Conservation (phyloP, 2,329 filamentous ascomycete species). For the Cryoendolithus antarcticus region DNA sequence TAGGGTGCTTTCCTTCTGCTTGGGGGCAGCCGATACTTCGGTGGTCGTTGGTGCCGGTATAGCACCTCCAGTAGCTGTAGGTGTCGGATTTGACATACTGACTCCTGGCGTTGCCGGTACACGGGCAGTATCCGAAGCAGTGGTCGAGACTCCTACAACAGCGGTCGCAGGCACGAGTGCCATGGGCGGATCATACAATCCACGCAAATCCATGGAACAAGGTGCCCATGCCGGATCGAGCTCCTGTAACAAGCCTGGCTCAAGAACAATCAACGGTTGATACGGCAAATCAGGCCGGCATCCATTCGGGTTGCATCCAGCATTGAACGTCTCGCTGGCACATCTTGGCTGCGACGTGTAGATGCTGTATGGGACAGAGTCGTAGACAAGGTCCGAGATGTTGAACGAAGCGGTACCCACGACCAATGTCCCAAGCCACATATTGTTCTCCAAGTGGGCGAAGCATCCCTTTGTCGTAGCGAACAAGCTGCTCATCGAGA, state of each 20-base stretch:
- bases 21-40: too few relatives aligned
- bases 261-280: not conserved
- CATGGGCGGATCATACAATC: slow-evolving; percentile 1
- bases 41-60: too few relatives aligned
- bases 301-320: not conserved
- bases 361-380: slow-evolving; percentile 1
- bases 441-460: not conserved
- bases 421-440: not conserved
- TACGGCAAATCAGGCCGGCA: not conserved
- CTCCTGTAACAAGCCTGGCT: not conserved
- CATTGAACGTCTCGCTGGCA: not conserved
- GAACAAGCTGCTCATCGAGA: not conserved
- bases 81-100: too few relatives aligned
- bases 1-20: too few relatives aligned
- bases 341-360: slow-evolving; percentile 1
- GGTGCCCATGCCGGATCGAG: slow-evolving; percentile 1
- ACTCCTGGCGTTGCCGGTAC: too few relatives aligned
- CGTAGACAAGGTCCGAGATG: slow-evolving; percentile 1
- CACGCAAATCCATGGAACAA: not conserved
- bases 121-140: too few relatives aligned
- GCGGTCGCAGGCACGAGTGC: not conserved
- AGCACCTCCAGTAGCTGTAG: too few relatives aligned
- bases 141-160: not conserved
- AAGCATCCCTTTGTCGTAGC: not conserved
- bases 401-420: not conserved